Base-by-base conservation (phyloP, 495 filamentous ascomycete genomes). In the Penicillium fimorum region DNA sequence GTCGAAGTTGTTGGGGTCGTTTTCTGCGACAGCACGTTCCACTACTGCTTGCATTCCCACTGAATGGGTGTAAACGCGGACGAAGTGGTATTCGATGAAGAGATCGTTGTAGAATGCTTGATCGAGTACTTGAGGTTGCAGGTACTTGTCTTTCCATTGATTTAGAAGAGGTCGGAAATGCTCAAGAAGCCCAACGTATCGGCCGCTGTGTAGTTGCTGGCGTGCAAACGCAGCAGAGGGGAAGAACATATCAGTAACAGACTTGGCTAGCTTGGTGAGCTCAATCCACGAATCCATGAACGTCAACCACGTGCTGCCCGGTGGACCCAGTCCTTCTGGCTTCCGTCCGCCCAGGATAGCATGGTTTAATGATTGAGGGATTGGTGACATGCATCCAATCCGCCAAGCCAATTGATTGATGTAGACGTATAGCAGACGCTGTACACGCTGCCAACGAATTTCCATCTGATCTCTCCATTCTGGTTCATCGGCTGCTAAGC, bases 11-110 rank as follows among this genome's bases (percentile, higher is more conserved):
- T 64, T 71, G 1, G 64, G 79, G 35, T 72, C 69, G 13, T 63
- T 67, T 53, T 80, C 74, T 43, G 74, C 71, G 15, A 77, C 62
- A 1, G 70, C 65, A 33, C 77, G 72, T 59, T 80, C 69, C 35
- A 79, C 69, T 9, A 82, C 78, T 4, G 79, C 79, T 61, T 82
- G 79, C 78, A 82, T 81, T 11, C 78, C 79, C 32, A 82, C 71
- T 3, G 78, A 81, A 56, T 82, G 78, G 0, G 75, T 80, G 56
- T 81, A 80, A 3, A 80, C 76, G 12, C 79, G 72, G 10, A 81
- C 77, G 54, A 81, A 82, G 50, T 82, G 72, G 55, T 82, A 82
- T 48, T 82, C 79, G 22, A 82, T 81, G 40, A 76, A 77, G 1
- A 79, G 69, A 38, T 71, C 71, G 29, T 77, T 74, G 52, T 69